Evolutionary conservation across 148 eudicot genomes (phyloP).

Genomic region (Polygonum aviculare): DNA sequence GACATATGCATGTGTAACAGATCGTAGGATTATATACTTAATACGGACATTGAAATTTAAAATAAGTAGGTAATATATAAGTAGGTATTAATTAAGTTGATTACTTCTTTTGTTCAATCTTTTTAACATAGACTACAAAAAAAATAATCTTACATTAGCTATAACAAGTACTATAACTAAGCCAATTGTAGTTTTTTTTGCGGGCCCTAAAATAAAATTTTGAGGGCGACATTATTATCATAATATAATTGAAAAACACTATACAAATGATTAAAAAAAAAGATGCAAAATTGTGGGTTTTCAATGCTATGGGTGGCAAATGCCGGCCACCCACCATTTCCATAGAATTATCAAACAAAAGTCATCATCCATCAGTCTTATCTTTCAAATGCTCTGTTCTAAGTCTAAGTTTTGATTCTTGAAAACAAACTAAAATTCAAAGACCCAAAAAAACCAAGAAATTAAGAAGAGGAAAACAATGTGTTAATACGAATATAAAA

Average conservation of each 20-base stretch:
- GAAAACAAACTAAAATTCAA: not conserved
- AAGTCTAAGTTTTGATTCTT: not conserved
- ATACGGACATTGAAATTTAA: too few species aligned
- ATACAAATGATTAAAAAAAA: not conserved
- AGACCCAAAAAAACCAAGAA: not conserved
- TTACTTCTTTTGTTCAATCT: too few species aligned
- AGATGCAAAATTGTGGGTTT: not conserved
- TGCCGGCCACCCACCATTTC: constrained; percentile 7
- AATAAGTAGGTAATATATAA: too few species aligned
- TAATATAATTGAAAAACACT: not conserved
- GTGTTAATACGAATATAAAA: not conserved
- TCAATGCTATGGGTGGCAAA: not conserved
- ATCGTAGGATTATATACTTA: too few species aligned
- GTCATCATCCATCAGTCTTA: not conserved
- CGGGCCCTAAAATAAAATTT: too few species aligned
- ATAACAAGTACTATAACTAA: too few species aligned
- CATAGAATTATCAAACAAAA: not conserved
- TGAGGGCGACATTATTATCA: too few species aligned
- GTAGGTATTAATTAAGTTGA: too few species aligned
- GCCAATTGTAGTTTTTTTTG: too few species aligned
- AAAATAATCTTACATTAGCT: too few species aligned
- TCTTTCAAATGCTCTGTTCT: not conserved
- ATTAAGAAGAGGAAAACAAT: not conserved
- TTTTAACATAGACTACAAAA: too few species aligned
- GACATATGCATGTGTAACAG: too few species aligned